Conservation (phyloP, 192 early-diverging fungal genomes). For the Backusella liffmaniae region DNA sequence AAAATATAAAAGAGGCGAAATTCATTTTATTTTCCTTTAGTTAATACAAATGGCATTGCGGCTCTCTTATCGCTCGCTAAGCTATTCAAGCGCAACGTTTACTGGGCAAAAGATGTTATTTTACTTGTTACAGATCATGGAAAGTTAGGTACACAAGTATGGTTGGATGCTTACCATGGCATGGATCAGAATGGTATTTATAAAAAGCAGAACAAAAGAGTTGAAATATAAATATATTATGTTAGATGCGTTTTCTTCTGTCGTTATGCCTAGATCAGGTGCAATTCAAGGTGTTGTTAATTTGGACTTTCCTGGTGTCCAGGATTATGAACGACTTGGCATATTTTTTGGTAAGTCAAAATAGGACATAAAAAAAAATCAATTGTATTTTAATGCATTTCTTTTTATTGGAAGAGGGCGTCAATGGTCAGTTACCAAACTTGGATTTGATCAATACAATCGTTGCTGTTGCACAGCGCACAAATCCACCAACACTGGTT, state of each 20-base stretch:
- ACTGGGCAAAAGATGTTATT: slow-evolving; percentile 94
- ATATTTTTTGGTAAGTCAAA: slow-evolving; percentile 63
- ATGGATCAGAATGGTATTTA: slow-evolving; percentile 25
- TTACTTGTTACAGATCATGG: slow-evolving; percentile 83
- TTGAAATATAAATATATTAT: neutral
- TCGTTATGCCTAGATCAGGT: slow-evolving; percentile 61
- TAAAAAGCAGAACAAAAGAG: neutral
- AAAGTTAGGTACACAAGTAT: slow-evolving; percentile 74
- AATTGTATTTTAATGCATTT: neutral
- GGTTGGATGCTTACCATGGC: slow-evolving; percentile 91
- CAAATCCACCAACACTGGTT: slow-evolving; percentile 53
- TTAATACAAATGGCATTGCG: slow-evolving; percentile 48
- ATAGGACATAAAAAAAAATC: neutral
- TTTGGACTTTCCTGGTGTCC: slow-evolving; percentile 76
- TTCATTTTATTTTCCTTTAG: slow-evolving; percentile 29
- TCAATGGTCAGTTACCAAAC: slow-evolving; percentile 91
- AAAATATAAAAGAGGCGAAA: neutral
- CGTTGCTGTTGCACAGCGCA: slow-evolving; percentile 47
- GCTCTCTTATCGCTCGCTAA: slow-evolving; percentile 49
- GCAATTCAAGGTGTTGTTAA: slow-evolving; percentile 84
- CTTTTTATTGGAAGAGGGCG: slow-evolving; percentile 54
- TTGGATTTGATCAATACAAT: slow-evolving; percentile 86
- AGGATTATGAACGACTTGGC: slow-evolving; percentile 63
- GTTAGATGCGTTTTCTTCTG: slow-evolving; percentile 24
- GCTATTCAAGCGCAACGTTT: slow-evolving; percentile 62